Base-by-base conservation (phyloP, 768 basidiomycete species). In the Naganishia antarctica region DNA sequence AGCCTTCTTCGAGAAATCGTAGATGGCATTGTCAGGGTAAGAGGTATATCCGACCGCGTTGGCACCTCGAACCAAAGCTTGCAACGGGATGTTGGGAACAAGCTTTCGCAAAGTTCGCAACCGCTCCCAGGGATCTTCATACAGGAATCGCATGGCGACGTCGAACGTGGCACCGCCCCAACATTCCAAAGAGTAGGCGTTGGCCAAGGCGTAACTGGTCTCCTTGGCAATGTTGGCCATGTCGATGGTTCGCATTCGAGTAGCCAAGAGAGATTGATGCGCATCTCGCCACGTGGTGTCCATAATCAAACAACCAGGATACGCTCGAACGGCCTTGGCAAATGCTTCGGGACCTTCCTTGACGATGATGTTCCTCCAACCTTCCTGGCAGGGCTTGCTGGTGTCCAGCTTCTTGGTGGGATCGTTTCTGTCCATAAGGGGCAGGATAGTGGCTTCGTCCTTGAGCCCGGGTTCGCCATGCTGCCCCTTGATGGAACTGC, bases 91-190 rank as follows among this genome's bases (percentile, higher is more conserved):
- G 78, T 99, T 99, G 63, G 96, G 96, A 1, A 99, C 96, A 65
- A 98, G 82, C 79, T 91, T 91, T 68, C 96, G 86, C 63, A 99
- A 84, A 16, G 88, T 87, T 68, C 96, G 86, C 89, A 99, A 80
- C 69, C 96, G 86, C 77, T 98, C 96, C 96, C 96, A 99, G 70
- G 96, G 96, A 79, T 99, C 96, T 78, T 99, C 96, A 76, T 99
- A 98, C 76, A 99, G 80, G 87, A 99, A 98, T 48, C 94, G 87
- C 92, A 97, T 96, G 25, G 94, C 89, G 57, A 99, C 94, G 78
- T 98, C 94, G 75, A 99, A 99, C 2, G 96, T 98, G 40, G 94
- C 93, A 66, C 93, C 92, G 73, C 96, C 96, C 96, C 96, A 99
- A 82, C 93, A 97, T 77, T 99, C 96, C 68, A 99, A 80, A 76